Evolutionary conservation across 768 basidiomycete genomes (phyloP).

Genomic region (Mycena capillaripes): DNA sequence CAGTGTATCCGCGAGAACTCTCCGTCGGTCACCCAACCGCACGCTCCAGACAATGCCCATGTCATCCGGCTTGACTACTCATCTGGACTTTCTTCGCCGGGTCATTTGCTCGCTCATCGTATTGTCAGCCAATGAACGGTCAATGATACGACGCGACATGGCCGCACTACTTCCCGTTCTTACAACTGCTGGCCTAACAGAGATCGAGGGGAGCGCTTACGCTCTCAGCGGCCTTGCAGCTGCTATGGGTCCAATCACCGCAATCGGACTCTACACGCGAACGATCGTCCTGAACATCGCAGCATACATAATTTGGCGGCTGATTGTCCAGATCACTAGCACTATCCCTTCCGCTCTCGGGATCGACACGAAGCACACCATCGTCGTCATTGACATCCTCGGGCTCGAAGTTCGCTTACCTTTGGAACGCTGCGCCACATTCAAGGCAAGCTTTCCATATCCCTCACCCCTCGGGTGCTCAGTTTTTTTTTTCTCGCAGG

Average conservation of each 20-base stretch:
- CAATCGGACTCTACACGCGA: conserved; percentile 1
- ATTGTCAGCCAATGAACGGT: not conserved
- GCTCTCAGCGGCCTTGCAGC: conserved; percentile 3
- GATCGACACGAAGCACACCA: not conserved
- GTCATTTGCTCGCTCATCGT: not conserved
- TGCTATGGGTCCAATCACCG: not conserved
- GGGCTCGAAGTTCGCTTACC: not conserved
- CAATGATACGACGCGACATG: conserved; percentile 6
- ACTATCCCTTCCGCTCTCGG: not conserved
- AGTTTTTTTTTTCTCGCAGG: not conserved
- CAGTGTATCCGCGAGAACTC: not conserved
- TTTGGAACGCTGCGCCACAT: not conserved
- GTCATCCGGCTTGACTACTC: not conserved
- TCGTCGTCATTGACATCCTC: not conserved
- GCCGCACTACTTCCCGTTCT: conserved; percentile 3
- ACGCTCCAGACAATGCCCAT: not conserved
- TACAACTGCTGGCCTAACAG: not conserved
- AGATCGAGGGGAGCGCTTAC: not conserved
- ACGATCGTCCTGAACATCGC: not conserved
- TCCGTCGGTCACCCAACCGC: not conserved
- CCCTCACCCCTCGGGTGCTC: not conserved
- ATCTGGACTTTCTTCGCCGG: not conserved
- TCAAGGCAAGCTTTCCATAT: not conserved
- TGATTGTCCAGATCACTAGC: not conserved
- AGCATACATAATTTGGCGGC: not conserved